Percentiles rank a stretch among this genome's conserved stretches.
Conservation (phyloP, 2,329 filamentous ascomycete genomes). For the Fusarium neocosmosporiellum region DNA sequence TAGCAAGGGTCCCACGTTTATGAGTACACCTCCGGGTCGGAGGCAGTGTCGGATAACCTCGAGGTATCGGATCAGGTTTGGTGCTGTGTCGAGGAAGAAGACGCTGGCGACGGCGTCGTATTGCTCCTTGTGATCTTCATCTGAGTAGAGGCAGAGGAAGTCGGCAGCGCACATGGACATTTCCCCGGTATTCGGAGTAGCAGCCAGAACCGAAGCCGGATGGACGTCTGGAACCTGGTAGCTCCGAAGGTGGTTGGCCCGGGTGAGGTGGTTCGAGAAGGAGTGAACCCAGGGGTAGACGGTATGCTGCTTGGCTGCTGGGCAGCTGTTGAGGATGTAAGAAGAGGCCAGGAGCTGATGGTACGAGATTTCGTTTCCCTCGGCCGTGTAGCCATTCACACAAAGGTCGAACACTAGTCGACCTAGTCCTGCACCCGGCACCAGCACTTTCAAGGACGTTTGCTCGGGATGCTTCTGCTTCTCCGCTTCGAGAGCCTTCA, state of each 20-base stretch:
- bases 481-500: slow-evolving; percentile 71
- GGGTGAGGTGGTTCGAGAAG: slow-evolving; percentile 85
- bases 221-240: slow-evolving; percentile 86
- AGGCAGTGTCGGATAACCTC: slow-evolving; percentile 85
- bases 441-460: slow-evolving; percentile 73
- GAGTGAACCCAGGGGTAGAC: slow-evolving; percentile 88
- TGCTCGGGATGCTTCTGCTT: slow-evolving; percentile 45
- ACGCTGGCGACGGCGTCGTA: slow-evolving; percentile 90
- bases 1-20: slow-evolving; percentile 90
- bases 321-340: slow-evolving; percentile 78
- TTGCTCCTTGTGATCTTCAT: slow-evolving; percentile 65
- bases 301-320: slow-evolving; percentile 70
- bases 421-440: slow-evolving; percentile 91
- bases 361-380: slow-evolving; percentile 97
- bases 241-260: slow-evolving; percentile 78
- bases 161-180: slow-evolving; percentile 97
- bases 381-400: slow-evolving; percentile 75
- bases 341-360: slow-evolving; percentile 92
- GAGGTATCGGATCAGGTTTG: slow-evolving; percentile 91
- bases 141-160: slow-evolving; percentile 86
- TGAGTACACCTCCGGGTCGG: slow-evolving; percentile 79
- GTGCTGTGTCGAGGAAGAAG: slow-evolving; percentile 97
- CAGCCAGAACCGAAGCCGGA: slow-evolving; percentile 67
- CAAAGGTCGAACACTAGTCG: slow-evolving; percentile 91
- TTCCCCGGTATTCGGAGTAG: slow-evolving; percentile 59